Evolutionary conservation across 768 basidiomycete species (phyloP).

Genomic region (Tubosaeta brunneosetosa): DNA sequence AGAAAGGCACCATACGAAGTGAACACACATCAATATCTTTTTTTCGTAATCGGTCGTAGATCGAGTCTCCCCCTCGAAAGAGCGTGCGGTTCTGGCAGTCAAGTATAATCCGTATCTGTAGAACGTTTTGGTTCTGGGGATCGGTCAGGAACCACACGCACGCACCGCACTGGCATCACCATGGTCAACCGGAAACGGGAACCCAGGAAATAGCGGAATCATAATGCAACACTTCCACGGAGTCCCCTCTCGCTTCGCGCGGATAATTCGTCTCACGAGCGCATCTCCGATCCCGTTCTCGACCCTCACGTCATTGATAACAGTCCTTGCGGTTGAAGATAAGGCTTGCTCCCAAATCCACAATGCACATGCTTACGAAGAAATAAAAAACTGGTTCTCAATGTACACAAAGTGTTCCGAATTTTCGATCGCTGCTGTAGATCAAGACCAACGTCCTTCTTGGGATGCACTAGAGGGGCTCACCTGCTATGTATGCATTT

Average conservation of each 20-base stretch:
- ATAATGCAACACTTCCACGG: conserved; percentile 92
- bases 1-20: background rate
- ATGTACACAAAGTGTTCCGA: conserved; percentile 99
- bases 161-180: conserved; percentile 87
- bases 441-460: background rate
- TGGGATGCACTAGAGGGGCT: background rate
- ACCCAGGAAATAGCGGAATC: conserved; percentile 90
- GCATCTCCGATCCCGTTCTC: conserved; percentile 96
- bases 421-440: conserved; percentile 69
- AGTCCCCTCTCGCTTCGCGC: conserved; percentile 74
- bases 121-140: background rate
- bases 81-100: conserved; percentile 94
- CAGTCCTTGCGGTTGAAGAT: conserved; percentile 50
- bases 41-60: conserved; percentile 78
- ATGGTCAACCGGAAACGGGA: conserved; percentile 89
- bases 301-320: conserved; percentile 76
- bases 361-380: conserved; percentile 54
- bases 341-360: background rate
- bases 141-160: conserved; percentile 4
- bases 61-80: conserved; percentile 83
- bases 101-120: conserved; percentile 85
- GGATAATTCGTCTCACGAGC: conserved; percentile 83
- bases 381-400: conserved; percentile 91
- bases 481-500: conserved; percentile 89
- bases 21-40: conserved; percentile 78